Percentiles rank a stretch among this genome's conserved stretches.
Conservation (phyloP, 2,329 filamentous ascomycete species). For the Calycina herbarum region DNA sequence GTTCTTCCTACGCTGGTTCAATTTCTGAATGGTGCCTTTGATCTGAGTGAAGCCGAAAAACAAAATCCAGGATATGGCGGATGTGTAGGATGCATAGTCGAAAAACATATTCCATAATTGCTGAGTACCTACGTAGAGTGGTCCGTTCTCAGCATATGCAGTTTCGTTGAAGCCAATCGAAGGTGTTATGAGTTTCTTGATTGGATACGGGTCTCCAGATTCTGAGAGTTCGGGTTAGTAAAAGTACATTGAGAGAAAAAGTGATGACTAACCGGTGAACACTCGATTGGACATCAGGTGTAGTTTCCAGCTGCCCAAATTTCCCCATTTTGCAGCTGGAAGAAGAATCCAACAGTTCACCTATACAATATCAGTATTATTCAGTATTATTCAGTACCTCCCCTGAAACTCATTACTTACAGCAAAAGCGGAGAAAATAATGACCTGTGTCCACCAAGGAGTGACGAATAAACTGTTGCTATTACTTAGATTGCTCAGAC, state of each 20-base stretch:
- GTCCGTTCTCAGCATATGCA: conserved; percentile 49
- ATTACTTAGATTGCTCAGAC: conserved; percentile 47
- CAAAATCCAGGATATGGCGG: conserved; percentile 57
- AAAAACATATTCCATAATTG: conserved; percentile 60
- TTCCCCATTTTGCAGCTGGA: conserved; percentile 59
- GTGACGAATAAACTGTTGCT: conserved; percentile 53
- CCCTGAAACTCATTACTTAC: conserved; percentile 8
- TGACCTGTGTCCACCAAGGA: conserved; percentile 60
- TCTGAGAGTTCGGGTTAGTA: background rate
- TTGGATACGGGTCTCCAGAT: conserved; percentile 34
- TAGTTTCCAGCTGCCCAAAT: conserved; percentile 51
- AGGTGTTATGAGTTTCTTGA: conserved; percentile 39
- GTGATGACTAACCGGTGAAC: conserved; percentile 45
- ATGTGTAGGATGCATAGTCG: conserved; percentile 59
- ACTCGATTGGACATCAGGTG: conserved; percentile 59
- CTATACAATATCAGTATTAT: background rate
- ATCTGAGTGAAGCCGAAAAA: conserved; percentile 55
- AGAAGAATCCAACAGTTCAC: conserved; percentile 59
- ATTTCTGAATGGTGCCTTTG: conserved; percentile 45
- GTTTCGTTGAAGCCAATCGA: conserved; percentile 40
- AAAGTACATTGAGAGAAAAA: background rate
- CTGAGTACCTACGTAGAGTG: conserved; percentile 57
- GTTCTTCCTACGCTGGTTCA: conserved; percentile 41
- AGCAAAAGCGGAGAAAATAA: conserved; percentile 55
- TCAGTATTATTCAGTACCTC: background rate